A percentile compares a stretch with the other conserved stretches of the same genome.
Evolutionary conservation across 2,329 filamentous ascomycete species (phyloP).

Genomic region (Stemphylium beticola): DNA sequence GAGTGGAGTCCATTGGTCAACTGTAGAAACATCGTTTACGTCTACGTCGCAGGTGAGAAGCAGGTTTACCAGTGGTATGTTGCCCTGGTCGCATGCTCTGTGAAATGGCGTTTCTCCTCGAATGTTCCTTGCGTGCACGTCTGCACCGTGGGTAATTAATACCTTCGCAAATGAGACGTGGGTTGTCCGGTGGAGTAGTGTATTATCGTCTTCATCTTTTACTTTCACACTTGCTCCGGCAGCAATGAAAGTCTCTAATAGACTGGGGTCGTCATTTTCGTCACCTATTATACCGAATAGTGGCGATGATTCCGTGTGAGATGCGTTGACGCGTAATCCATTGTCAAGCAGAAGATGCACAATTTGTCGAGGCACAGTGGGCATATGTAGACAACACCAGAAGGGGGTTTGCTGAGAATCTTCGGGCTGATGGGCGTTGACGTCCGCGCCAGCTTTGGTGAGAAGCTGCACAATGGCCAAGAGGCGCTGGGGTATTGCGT

Average conservation of each 20-base stretch:
- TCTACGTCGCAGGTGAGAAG: not conserved
- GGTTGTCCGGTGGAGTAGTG: not conserved
- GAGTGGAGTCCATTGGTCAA: not conserved
- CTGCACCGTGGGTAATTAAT: conserved; percentile 1
- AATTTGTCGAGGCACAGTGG: not conserved
- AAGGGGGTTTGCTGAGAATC: not conserved
- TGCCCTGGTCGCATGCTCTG: not conserved
- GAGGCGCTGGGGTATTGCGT: not conserved
- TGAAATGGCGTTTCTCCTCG: not conserved
- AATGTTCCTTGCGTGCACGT: not conserved
- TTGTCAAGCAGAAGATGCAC: not conserved
- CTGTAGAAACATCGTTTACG: not conserved
- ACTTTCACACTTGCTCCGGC: conserved; percentile 2
- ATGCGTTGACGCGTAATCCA: not conserved
- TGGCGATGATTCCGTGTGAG: not conserved
- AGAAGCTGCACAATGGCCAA: not conserved
- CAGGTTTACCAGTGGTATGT: not conserved
- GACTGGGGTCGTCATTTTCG: not conserved
- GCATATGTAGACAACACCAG: not conserved
- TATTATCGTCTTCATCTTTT: not conserved
- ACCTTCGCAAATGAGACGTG: conserved; percentile 1
- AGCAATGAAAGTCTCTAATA: not conserved
- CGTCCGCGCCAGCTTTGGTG: conserved; percentile 3
- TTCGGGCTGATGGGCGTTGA: not conserved
- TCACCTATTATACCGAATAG: not conserved